phyloP scores from a whole-genome alignment of 305 asterid species.

The Fraxinus albicans region DNA sequence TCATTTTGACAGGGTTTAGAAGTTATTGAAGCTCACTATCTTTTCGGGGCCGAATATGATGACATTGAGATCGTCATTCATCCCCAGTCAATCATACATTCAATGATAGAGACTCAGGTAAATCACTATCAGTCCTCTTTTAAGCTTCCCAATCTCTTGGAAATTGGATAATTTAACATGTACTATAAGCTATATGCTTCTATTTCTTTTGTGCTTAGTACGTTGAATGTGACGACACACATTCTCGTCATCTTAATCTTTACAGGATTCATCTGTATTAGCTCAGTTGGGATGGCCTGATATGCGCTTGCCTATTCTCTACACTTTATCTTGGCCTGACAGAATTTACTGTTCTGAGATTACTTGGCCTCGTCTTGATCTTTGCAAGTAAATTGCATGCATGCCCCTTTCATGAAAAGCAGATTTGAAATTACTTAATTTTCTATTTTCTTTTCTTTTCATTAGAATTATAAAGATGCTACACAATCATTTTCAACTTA shows the following conservation, averaged over 20 bases:
- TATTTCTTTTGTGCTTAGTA: neutral
- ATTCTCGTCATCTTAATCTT: neutral
- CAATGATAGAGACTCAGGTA: slow-evolving; percentile 95
- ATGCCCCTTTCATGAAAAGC: neutral
- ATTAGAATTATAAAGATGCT: neutral
- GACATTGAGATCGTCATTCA: slow-evolving; percentile 88
- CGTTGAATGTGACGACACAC: neutral
- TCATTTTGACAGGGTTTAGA: slow-evolving; percentile 69
- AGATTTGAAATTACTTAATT: neutral
- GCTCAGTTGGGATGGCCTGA: slow-evolving; percentile 98
- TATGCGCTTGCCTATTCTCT: slow-evolving; percentile 94
- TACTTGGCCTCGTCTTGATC: slow-evolving; percentile 98
- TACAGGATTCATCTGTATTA: slow-evolving; percentile 83
- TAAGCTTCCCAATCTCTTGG: neutral
- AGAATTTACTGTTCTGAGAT: slow-evolving; percentile 83
- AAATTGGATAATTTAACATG: neutral
- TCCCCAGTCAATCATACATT: slow-evolving; percentile 94
- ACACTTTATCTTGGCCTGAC: slow-evolving; percentile 94
- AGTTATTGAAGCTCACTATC: slow-evolving; percentile 97
- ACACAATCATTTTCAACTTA: neutral
- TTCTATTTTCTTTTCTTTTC: neutral
- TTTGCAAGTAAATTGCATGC: slow-evolving; percentile 73
- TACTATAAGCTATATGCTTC: neutral
- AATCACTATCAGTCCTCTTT: slow-evolving; percentile 8
- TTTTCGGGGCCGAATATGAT: slow-evolving; percentile 90